Evolutionary conservation across 768 basidiomycete species (phyloP).

Genomic region (Leccinum boreale): DNA sequence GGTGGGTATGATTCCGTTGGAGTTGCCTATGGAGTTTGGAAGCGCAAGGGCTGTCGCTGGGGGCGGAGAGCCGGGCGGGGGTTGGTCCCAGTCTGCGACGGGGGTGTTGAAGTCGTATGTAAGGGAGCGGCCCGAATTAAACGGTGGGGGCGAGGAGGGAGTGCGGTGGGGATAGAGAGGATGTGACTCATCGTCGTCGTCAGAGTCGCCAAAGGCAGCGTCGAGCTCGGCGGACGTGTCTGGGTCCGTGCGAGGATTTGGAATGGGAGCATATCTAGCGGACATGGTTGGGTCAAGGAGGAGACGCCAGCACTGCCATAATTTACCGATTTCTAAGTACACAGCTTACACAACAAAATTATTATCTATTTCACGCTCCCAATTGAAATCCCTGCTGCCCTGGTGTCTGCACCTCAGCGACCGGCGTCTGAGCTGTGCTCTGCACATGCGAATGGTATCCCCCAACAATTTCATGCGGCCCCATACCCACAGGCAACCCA

Average conservation of each 20-base stretch:
- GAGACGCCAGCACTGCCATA: not conserved
- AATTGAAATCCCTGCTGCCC: constrained; percentile 25
- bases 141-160: constrained; percentile 16
- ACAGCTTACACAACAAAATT: not conserved
- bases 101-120: constrained; percentile 78
- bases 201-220: constrained; percentile 81
- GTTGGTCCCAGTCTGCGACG: constrained; percentile 64
- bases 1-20: constrained; percentile 65
- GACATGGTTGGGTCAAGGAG: constrained; percentile 34
- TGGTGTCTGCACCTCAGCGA: constrained; percentile 15
- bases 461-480: constrained; percentile 19
- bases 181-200: constrained; percentile 57
- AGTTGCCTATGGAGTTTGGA: constrained; percentile 71
- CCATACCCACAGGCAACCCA: constrained; percentile 20
- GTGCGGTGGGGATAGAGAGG: constrained; percentile 45
- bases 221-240: constrained; percentile 66
- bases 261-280: constrained; percentile 66
- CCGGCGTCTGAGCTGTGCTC: constrained; percentile 6
- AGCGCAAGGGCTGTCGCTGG: constrained; percentile 58
- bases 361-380: not conserved
- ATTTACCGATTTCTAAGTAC: constrained; percentile 9
- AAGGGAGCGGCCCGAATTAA: constrained; percentile 27
- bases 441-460: constrained; percentile 11
- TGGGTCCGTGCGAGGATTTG: constrained; percentile 50
- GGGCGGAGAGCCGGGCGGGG: constrained; percentile 83